phyloP scores from a whole-genome alignment of 371 early-diverging fungal genomes.

The Rhizomucor pusillus region DNA sequence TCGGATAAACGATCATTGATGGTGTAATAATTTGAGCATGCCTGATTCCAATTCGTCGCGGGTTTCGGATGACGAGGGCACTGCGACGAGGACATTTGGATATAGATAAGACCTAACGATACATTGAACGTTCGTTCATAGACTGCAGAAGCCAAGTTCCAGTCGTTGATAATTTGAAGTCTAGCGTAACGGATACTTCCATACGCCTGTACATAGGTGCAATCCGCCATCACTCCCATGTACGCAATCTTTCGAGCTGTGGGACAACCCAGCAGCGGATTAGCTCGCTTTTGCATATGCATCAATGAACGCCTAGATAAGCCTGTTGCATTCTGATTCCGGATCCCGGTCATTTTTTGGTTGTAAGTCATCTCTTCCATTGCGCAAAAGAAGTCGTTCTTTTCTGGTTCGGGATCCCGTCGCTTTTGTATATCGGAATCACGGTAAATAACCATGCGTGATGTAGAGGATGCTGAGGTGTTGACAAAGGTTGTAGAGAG shows the following conservation, averaged over 20 bases:
- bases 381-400: slow-evolving; percentile 16
- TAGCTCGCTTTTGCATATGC: neutral
- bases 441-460: slow-evolving; percentile 70
- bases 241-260: slow-evolving; percentile 27
- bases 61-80: slow-evolving; percentile 53
- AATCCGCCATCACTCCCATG: slow-evolving; percentile 68
- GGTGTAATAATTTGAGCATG: slow-evolving; percentile 67
- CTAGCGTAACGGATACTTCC: slow-evolving; percentile 55
- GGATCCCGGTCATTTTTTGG: slow-evolving; percentile 16
- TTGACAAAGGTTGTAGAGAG: too few relatives aligned
- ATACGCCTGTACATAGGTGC: slow-evolving; percentile 67
- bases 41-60: slow-evolving; percentile 70
- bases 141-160: slow-evolving; percentile 76
- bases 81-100: slow-evolving; percentile 61
- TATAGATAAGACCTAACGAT: slow-evolving; percentile 78
- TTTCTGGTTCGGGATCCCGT: too few relatives aligned
- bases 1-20: slow-evolving; percentile 83
- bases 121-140: slow-evolving; percentile 94
- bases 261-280: slow-evolving; percentile 3
- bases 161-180: slow-evolving; percentile 70
- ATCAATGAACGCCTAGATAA: neutral
- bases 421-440: slow-evolving; percentile 52
- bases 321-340: neutral
- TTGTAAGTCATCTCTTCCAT: slow-evolving; percentile 23
- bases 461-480: too few relatives aligned